Base-by-base conservation (phyloP, 495 filamentous ascomycete genomes). In the Penicillium lividum region DNA sequence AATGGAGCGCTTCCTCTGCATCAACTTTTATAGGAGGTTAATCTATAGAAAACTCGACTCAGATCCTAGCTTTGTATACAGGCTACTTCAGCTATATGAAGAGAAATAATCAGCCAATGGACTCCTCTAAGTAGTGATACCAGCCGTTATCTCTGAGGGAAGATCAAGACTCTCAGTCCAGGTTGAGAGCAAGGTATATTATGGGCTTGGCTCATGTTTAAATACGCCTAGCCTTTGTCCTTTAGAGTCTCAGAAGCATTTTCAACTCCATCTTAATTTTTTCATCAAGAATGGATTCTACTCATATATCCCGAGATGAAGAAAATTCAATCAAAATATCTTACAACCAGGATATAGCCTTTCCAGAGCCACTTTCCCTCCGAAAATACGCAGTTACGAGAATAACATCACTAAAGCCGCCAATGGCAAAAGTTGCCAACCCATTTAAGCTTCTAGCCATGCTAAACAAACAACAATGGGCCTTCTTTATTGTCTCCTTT, bases 401-500 rank as follows among this genome's bases (percentile, higher is more conserved):
- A n/a, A 1, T 53, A 4, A 43, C 51, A 15, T 42, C 51, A 3
- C 51, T 53, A 13, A 53, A 53, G 25, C 51, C 51, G 5, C 51
- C 51, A 27, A 53, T 53, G 51, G 33, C 33, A 4, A 40, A 40
- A 11, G 34, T 53, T 7, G 22, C 51, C 10, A 53, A 53, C 16
- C 51, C 51, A 15, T 5, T 53, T 33, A 53, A 30, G 6, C 51
- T 53, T 5, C 51, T 53, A 28, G 18, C 34, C 6, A 53, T 53
- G 51, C 27, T 55, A 3, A 55, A 55, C 16, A 27, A 18, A 18
- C 40, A 46, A 33, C 53, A 55, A 46, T 55, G 53, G 53, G 22
- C 28, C 7, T 55, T 55, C 28, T 43, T 55, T 33, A 10, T 36
- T 25, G 55, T 87, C 57, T 82, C 82, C 15, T 88, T 87, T 44